These are phyloP conservation scores for Physcomitrium patens DNA, from an alignment of 225 moss, liverwort and hornwort species.

Conservation along the genomic window DNA sequence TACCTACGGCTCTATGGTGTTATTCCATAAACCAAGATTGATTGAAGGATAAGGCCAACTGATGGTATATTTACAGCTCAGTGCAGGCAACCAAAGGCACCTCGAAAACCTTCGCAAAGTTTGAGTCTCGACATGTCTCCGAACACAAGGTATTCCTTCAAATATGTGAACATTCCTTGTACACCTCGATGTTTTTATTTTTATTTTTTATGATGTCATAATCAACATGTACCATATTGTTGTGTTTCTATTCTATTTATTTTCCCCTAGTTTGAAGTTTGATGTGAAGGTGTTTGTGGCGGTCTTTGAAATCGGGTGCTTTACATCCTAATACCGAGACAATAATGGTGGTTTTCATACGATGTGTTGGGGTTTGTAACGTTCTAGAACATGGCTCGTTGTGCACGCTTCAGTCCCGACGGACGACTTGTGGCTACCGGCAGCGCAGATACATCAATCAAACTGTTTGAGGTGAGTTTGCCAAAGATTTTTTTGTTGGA, in stretches of 20 bases:
- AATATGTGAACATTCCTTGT: not conserved
- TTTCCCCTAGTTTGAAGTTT: not conserved
- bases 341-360: conserved; percentile 1
- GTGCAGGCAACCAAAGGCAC: conserved; percentile 78
- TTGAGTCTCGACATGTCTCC: conserved; percentile 88
- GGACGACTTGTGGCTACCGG: conserved; percentile 91
- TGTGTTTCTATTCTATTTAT: not conserved
- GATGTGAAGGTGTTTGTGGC: not conserved
- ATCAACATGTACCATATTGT: not conserved
- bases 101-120: conserved; percentile 64
- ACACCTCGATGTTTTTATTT: not conserved
- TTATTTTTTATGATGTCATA: not conserved
- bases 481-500: not conserved
- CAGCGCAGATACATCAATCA: conserved; percentile 92
- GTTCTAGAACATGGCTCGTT: conserved; percentile 82
- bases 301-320: not conserved
- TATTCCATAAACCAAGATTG: not conserved
- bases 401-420: conserved; percentile 96
- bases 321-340: not conserved
- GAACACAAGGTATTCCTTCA: conserved; percentile 71
- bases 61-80: conserved; percentile 57
- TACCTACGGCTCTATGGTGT: not conserved
- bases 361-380: conserved; percentile 22
- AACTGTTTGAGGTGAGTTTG: conserved; percentile 75
- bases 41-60: conserved; percentile 29